These are phyloP conservation scores for Metschnikowia cubensis DNA, from an alignment of 805 yeast genomes.

Conservation along the genomic window DNA sequence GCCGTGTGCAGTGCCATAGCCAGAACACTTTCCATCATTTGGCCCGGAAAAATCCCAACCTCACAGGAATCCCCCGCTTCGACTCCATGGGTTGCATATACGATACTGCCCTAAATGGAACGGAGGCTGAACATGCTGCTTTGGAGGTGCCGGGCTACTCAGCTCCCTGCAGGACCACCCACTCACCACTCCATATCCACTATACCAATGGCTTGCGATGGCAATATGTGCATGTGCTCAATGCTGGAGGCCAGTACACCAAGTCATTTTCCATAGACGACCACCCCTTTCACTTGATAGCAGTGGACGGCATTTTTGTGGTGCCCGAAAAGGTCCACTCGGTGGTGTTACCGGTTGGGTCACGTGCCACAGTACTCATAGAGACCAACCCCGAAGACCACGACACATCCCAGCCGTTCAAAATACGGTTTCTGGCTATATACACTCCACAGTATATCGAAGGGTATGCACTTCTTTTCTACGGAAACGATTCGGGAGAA, in stretches of 20 bases:
- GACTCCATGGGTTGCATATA: conserved; percentile 23
- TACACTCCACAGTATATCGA: conserved; percentile 28
- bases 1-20: conserved; percentile 23
- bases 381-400: conserved; percentile 20
- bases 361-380: conserved; percentile 25
- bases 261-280: conserved; percentile 32
- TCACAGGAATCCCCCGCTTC: conserved; percentile 10
- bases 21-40: conserved; percentile 12
- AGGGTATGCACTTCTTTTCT: conserved; percentile 23
- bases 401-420: conserved; percentile 18
- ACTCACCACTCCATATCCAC: conserved; percentile 17
- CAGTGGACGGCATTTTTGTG: conserved; percentile 31
- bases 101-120: conserved; percentile 16
- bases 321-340: conserved; percentile 23
- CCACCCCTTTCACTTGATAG: conserved; percentile 26
- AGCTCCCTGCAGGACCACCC: conserved; percentile 20
- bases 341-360: conserved; percentile 29
- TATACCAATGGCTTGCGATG: conserved; percentile 21
- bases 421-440: conserved; percentile 26
- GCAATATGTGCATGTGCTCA: conserved; percentile 27
- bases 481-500: conserved; percentile 12
- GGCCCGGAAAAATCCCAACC: conserved; percentile 14
- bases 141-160: conserved; percentile 26
- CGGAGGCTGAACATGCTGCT: conserved; percentile 16
- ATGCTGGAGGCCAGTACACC: conserved; percentile 33